Percentiles rank a stretch among this genome's conserved stretches.
These are phyloP conservation scores for Pseudozyma thailandica DNA, from an alignment of 1,284 basidiomycete species.

Conservation along the genomic window DNA sequence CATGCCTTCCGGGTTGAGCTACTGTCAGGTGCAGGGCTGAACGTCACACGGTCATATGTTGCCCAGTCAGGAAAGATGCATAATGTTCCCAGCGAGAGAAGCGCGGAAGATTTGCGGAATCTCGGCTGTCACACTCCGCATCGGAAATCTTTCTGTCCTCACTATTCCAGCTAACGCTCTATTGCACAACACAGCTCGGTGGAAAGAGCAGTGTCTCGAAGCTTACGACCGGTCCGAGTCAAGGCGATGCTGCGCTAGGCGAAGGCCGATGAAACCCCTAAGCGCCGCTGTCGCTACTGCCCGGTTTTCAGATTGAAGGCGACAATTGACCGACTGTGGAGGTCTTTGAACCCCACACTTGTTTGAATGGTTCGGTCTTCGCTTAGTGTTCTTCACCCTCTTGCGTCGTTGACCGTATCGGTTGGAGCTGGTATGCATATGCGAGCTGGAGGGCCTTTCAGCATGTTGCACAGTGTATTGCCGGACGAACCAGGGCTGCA, in stretches of 20 bases:
- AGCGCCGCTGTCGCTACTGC: not conserved
- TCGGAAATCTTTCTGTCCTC: conserved; percentile 29
- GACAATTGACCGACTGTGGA: not conserved
- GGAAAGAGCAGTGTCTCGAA: not conserved
- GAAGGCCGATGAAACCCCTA: conserved; percentile 15
- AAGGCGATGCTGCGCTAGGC: conserved; percentile 2
- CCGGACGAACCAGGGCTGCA: not conserved
- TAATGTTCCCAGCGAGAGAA: no score
- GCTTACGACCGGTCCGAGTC: conserved; percentile 1
- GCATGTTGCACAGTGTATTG: not conserved
- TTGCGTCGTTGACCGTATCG: conserved; percentile 18
- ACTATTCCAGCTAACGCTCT: conserved; percentile 2
- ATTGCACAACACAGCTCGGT: not conserved
- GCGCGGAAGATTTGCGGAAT: conserved; percentile 13
- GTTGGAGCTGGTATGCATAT: not conserved
- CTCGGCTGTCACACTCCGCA: conserved; percentile 29
- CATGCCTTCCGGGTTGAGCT: no score
- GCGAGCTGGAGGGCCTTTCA: not conserved
- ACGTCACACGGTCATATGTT: no score
- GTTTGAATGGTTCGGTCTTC: conserved; percentile 1
- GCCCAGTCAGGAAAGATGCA: no score
- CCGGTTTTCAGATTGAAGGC: not conserved
- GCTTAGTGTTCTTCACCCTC: conserved; percentile 3
- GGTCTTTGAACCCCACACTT: not conserved
- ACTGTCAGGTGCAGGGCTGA: no score